These are phyloP conservation scores for Eutrema salsugineum DNA, from an alignment of 441 rosid species.

Conservation along the genomic window DNA sequence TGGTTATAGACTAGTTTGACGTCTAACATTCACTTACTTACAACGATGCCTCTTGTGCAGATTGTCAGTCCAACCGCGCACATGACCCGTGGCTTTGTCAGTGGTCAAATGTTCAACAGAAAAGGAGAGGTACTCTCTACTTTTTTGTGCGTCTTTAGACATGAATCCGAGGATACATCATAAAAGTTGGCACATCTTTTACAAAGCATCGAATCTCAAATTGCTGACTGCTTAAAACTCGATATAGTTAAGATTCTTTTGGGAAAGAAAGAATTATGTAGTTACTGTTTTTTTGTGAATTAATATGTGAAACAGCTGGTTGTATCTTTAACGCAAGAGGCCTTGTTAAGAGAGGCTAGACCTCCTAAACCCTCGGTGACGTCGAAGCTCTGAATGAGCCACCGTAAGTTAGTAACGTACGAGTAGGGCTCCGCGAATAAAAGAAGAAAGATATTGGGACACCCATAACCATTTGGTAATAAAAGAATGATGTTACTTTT, in stretches of 20 bases:
- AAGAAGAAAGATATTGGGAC: neutral
- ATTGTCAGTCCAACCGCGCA: constrained; percentile 60
- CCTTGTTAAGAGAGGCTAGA: constrained; percentile 54
- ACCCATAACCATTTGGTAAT: constrained; percentile 2
- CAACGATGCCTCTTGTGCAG: constrained; percentile 31
- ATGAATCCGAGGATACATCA: neutral
- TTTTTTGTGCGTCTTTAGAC: neutral
- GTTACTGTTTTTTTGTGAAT: neutral
- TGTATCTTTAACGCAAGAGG: constrained; percentile 79
- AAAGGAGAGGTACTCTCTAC: constrained; percentile 68
- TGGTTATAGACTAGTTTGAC: neutral
- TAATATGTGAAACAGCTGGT: constrained; percentile 52
- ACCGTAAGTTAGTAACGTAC: neutral
- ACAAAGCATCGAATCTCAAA: neutral
- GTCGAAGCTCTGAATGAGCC: constrained; percentile 64
- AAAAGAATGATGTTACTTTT: neutral
- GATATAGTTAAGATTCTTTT: neutral
- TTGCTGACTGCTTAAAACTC: neutral
- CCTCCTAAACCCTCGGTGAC: constrained; percentile 30
- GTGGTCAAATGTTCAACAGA: constrained; percentile 71
- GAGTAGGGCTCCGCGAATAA: neutral
- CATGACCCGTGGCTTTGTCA: constrained; percentile 67
- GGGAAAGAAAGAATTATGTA: neutral
- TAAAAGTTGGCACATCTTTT: neutral
- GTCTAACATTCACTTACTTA: neutral